phyloP scores from a whole-genome alignment of 768 basidiomycete genomes.

The Mycena floridula region DNA sequence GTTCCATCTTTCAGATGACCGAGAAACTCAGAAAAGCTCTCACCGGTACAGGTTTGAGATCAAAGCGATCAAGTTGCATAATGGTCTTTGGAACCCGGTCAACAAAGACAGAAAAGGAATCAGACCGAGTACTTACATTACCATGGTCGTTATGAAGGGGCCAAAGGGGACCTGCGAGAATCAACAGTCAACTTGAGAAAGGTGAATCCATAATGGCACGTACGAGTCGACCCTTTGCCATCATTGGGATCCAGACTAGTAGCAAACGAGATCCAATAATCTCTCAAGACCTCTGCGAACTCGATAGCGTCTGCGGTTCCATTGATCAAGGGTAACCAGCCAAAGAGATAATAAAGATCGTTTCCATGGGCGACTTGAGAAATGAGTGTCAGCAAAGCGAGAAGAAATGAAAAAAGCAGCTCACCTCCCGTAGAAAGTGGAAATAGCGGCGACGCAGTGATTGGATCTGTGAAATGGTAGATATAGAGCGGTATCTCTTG shows the following conservation, averaged over 20 bases:
- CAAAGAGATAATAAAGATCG: neutral
- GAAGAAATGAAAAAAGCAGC: neutral
- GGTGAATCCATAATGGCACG: too few relatives aligned
- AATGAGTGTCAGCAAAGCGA: neutral
- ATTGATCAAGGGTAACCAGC: neutral
- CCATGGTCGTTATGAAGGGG: too few relatives aligned
- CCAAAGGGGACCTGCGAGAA: too few relatives aligned
- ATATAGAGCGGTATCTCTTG: neutral
- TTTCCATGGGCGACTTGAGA: neutral
- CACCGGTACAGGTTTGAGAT: too few relatives aligned
- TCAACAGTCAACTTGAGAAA: too few relatives aligned
- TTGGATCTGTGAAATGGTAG: neutral
- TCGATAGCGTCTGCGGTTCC: neutral
- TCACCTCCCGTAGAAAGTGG: neutral
- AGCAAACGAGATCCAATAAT: constrained; percentile 18
- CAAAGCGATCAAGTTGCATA: too few relatives aligned
- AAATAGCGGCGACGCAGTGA: too few relatives aligned
- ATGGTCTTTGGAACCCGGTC: too few relatives aligned
- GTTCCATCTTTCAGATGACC: too few relatives aligned
- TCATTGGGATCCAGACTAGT: constrained; percentile 14
- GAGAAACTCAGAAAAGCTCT: too few relatives aligned
- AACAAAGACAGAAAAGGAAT: too few relatives aligned
- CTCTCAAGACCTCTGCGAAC: constrained; percentile 5
- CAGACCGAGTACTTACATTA: too few relatives aligned
- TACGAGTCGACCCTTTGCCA: constrained; percentile 9